Evolutionary conservation across 106 monocot species (phyloP).

Genomic region (Dendrobium chrysotoxum): DNA sequence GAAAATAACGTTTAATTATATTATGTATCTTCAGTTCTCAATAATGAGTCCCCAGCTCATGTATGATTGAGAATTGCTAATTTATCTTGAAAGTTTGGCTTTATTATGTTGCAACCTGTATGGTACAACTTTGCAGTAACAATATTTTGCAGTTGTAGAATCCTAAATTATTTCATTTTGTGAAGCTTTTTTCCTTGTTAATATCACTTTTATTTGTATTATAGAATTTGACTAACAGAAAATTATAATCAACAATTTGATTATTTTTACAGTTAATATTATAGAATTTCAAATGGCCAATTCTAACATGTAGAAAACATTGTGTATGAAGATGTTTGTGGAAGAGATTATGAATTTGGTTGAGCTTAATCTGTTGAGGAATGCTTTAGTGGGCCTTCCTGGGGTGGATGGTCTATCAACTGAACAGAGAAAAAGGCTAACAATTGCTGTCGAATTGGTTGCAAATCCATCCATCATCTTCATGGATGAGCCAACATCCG

Average conservation of each 20-base stretch:
- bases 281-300: slow-evolving; percentile 2
- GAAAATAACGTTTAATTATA: too few species aligned
- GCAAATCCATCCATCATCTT: slow-evolving; percentile 94
- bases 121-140: background rate
- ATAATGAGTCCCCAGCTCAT: too few species aligned
- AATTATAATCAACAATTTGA: background rate
- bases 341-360: slow-evolving; percentile 76
- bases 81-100: too few species aligned
- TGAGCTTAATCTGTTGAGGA: slow-evolving; percentile 55
- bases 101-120: background rate
- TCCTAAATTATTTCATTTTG: background rate
- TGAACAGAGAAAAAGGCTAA: slow-evolving; percentile 86
- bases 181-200: background rate
- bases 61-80: too few species aligned
- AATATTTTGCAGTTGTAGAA: background rate
- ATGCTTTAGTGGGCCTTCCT: slow-evolving; percentile 74
- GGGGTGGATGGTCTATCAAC: slow-evolving; percentile 74
- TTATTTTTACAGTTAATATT: background rate
- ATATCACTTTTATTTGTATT: background rate
- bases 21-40: too few species aligned
- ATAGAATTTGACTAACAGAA: background rate
- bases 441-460: slow-evolving; percentile 87
- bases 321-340: slow-evolving; percentile 67
- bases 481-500: slow-evolving; percentile 98
- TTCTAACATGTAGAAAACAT: background rate